These are phyloP conservation scores for Neocallimastix lanati DNA, from an alignment of 192 early-diverging fungal species.

Conservation along the genomic window DNA sequence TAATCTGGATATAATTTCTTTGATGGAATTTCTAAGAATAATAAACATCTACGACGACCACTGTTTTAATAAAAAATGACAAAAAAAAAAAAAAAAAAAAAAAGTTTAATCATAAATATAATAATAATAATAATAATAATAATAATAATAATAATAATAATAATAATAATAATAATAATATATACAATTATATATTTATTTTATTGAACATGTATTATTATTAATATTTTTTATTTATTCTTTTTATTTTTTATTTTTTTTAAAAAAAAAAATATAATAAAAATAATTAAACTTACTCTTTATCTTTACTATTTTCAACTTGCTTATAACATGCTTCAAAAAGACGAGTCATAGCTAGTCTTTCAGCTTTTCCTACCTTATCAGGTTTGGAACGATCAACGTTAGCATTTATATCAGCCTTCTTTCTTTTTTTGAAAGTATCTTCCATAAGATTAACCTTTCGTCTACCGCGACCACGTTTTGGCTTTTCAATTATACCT, in stretches of 20 bases:
- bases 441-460: conserved; percentile 1
- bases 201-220: too few relatives aligned
- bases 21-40: conserved; percentile 56
- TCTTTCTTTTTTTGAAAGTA: conserved; percentile 2
- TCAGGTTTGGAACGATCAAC: conserved; percentile 30
- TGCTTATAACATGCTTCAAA: conserved; percentile 36
- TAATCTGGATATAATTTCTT: conserved; percentile 68
- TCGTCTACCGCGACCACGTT: conserved; percentile 5
- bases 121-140: too few relatives aligned
- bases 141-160: too few relatives aligned
- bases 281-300: conserved; percentile 11
- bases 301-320: conserved; percentile 33
- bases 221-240: too few relatives aligned
- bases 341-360: conserved; percentile 31
- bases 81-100: too few relatives aligned
- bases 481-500: neutral
- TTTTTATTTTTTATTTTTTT: too few relatives aligned
- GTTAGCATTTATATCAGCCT: conserved; percentile 11
- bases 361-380: conserved; percentile 17
- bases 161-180: too few relatives aligned
- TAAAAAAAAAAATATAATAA: too few relatives aligned
- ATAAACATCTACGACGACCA: conserved; percentile 47
- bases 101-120: too few relatives aligned
- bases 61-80: too few relatives aligned
- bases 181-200: too few relatives aligned